A percentile compares a stretch with the other conserved stretches of the same genome.
These are phyloP conservation scores for Trapa incisa DNA, from an alignment of 345 rosid species.

Conservation along the genomic window DNA sequence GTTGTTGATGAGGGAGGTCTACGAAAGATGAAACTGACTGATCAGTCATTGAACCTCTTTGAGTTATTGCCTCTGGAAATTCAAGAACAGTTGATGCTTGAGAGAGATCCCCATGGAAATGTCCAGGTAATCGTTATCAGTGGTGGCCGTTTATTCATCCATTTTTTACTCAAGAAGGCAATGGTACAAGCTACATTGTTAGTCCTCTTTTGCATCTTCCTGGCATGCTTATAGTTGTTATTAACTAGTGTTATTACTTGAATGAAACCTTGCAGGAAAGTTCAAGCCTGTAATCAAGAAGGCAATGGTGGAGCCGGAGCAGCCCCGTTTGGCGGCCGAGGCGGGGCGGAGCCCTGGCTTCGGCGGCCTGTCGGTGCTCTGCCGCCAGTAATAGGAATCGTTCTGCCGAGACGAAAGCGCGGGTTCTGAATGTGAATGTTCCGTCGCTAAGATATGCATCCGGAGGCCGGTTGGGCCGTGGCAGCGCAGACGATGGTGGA, in stretches of 20 bases:
- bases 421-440: too few relatives aligned
- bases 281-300: slow-evolving; percentile 98
- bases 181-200: slow-evolving; percentile 11
- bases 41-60: slow-evolving; percentile 56
- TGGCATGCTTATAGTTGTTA: not conserved
- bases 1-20: slow-evolving; percentile 57
- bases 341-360: too few relatives aligned
- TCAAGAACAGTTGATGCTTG: slow-evolving; percentile 92
- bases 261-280: slow-evolving; percentile 36
- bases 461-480: too few relatives aligned
- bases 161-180: slow-evolving; percentile 47
- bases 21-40: slow-evolving; percentile 74
- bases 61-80: slow-evolving; percentile 76
- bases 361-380: too few relatives aligned
- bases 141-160: not conserved
- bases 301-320: slow-evolving; percentile 72
- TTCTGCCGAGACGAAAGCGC: too few relatives aligned
- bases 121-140: slow-evolving; percentile 56
- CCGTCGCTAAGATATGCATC: too few relatives aligned
- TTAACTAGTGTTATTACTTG: not conserved
- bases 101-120: slow-evolving; percentile 99
- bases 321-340: too few relatives aligned
- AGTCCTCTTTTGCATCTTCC: not conserved
- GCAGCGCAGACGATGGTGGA: too few relatives aligned
- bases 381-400: too few relatives aligned